Conservation (phyloP, 139 green algal species). For the Chlamydomonas sphaeroides region DNA sequence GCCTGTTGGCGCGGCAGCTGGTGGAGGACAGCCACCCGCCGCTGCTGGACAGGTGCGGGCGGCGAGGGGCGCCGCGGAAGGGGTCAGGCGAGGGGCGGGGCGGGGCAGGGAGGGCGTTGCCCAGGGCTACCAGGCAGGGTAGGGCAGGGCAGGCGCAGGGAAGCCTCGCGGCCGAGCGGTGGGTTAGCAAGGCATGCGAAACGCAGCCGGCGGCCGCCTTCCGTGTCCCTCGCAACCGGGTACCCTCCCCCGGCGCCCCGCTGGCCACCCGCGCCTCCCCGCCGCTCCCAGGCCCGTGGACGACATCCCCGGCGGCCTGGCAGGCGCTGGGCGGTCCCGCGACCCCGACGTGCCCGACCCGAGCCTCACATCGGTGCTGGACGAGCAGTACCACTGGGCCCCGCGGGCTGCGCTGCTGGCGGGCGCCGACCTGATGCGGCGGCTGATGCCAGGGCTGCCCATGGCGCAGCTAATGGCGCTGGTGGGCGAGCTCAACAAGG, state of each 20-base stretch:
- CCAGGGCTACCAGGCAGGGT: too few species aligned
- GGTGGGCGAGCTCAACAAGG: constrained; percentile 41
- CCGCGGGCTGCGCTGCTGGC: constrained; percentile 2
- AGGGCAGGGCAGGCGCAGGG: too few species aligned
- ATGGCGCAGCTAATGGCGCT: constrained; percentile 36
- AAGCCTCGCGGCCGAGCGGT: too few species aligned
- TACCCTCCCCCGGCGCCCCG: too few species aligned
- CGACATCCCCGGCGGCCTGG: constrained; percentile 1
- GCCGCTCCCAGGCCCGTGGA: constrained; percentile 26
- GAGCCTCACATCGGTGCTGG: constrained; percentile 2
- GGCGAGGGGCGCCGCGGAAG: too few species aligned
- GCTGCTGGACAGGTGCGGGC: constrained; percentile 27
- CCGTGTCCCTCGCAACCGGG: too few species aligned
- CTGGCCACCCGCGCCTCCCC: too few species aligned
- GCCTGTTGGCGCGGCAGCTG: constrained; percentile 25
- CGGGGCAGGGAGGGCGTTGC: too few species aligned
- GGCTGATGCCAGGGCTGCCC: constrained; percentile 15
- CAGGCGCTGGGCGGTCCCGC: background rate
- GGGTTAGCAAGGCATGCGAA: too few species aligned
- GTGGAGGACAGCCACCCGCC: constrained; percentile 22
- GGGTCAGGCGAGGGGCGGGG: too few species aligned
- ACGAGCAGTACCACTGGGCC: constrained; percentile 41
- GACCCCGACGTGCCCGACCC: constrained; percentile 27
- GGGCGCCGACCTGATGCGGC: constrained; percentile 22
- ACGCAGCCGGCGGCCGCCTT: too few species aligned